These are phyloP conservation scores for Penicillium riverlandense DNA, from an alignment of 495 filamentous ascomycete species.

Conservation along the genomic window DNA sequence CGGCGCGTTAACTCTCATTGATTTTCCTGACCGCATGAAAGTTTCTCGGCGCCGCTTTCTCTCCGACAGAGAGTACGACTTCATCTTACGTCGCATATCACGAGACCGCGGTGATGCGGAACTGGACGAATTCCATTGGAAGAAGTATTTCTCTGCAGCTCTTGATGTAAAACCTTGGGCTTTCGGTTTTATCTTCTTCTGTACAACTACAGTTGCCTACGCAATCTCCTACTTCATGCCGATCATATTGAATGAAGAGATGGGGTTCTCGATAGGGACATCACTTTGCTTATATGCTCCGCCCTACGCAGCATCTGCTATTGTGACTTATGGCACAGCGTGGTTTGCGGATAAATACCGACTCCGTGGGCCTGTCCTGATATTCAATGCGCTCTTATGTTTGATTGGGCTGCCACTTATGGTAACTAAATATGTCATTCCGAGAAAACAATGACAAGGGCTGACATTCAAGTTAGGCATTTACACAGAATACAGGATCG, in stretches of 20 bases:
- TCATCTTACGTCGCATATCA: conserved; percentile 31
- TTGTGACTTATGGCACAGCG: conserved; percentile 28
- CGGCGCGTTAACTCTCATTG: conserved; percentile 37
- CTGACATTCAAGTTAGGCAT: conserved; percentile 21
- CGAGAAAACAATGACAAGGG: too few relatives aligned
- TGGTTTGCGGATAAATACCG: conserved; percentile 41
- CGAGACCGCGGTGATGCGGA: conserved; percentile 26
- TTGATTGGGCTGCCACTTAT: conserved; percentile 37
- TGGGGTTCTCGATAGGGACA: conserved; percentile 38
- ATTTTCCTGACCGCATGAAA: conserved; percentile 36
- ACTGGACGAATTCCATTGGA: conserved; percentile 20
- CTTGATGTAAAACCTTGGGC: conserved; percentile 34
- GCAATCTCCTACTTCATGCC: conserved; percentile 47
- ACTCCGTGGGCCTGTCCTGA: conserved; percentile 42
- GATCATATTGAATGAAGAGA: conserved; percentile 37
- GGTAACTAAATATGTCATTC: not conserved
- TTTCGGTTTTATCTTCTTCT: conserved; percentile 38
- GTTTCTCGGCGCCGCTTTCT: conserved; percentile 31
- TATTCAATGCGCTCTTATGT: conserved; percentile 36
- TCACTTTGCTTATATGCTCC: conserved; percentile 39
- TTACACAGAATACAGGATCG: conserved; percentile 29
- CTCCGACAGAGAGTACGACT: conserved; percentile 20
- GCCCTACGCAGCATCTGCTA: conserved; percentile 29
- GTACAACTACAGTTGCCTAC: conserved; percentile 37
- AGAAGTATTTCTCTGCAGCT: conserved; percentile 18